Percentiles rank a stretch among this genome's conserved stretches.
Evolutionary conservation across 176 grass and related monocot species (phyloP).

Genomic region (Carex littledalei): DNA sequence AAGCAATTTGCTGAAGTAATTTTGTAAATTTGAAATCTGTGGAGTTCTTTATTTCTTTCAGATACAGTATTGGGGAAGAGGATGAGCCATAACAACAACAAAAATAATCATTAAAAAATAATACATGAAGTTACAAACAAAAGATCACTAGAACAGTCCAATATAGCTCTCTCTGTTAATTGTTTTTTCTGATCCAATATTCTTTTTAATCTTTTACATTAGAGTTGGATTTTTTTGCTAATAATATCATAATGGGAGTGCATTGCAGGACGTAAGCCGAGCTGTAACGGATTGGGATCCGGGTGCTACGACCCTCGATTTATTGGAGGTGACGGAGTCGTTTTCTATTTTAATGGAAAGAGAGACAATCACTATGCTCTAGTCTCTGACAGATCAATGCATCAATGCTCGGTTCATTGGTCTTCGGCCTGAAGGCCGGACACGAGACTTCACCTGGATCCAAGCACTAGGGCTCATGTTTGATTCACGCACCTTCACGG

Average conservation of each 20-base stretch:
- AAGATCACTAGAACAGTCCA: not conserved
- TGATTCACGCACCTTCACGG: constrained; percentile 16
- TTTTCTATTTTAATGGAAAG: constrained; percentile 43
- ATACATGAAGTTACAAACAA: not conserved
- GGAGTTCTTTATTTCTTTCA: not conserved
- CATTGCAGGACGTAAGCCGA: too few relatives aligned
- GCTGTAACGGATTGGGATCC: constrained; percentile 30
- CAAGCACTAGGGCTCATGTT: constrained; percentile 34
- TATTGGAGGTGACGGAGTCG: constrained; percentile 30
- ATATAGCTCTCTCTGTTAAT: not conserved
- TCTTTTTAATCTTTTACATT: not conserved
- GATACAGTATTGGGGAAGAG: not conserved
- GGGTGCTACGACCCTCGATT: constrained; percentile 46
- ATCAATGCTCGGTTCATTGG: constrained; percentile 46
- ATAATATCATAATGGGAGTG: not conserved
- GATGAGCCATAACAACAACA: not conserved
- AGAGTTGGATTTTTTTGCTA: not conserved
- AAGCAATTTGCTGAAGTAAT: constrained; percentile 27
- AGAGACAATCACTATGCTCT: constrained; percentile 29
- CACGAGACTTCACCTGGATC: constrained; percentile 39
- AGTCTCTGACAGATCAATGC: constrained; percentile 19
- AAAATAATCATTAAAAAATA: not conserved
- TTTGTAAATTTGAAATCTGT: not conserved
- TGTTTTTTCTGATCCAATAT: not conserved
- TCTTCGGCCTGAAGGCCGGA: constrained; percentile 21